Conservation (phyloP, 2,329 filamentous ascomycete species). For the Aureobasidium sp. region DNA sequence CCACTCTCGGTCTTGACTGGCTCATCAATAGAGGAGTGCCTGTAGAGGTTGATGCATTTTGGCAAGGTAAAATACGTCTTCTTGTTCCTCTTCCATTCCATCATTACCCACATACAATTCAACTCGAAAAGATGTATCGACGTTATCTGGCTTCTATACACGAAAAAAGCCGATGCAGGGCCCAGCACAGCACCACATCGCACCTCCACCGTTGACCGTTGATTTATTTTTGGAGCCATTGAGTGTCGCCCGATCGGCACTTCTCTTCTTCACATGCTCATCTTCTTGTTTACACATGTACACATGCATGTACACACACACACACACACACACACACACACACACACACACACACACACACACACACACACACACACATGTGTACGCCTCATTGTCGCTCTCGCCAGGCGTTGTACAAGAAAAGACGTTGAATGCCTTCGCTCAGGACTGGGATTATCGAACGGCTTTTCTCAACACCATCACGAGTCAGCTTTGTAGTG, state of each 20-base stretch:
- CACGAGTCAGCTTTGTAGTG: neutral
- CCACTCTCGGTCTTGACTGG: conserved; percentile 52
- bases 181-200: too few relatives aligned
- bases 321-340: too few relatives aligned
- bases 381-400: neutral
- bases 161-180: neutral
- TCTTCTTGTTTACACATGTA: neutral
- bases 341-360: too few relatives aligned
- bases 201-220: conserved; percentile 13
- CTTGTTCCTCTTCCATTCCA: neutral
- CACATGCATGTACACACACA: too few relatives aligned
- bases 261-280: neutral
- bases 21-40: conserved; percentile 49
- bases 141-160: conserved; percentile 11
- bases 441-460: neutral
- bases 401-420: neutral
- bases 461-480: neutral
- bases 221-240: neutral
- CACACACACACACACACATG: neutral
- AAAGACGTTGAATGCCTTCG: neutral
- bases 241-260: neutral
- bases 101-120: neutral
- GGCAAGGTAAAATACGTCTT: conserved; percentile 49
- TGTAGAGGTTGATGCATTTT: conserved; percentile 53
- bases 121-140: neutral